phyloP scores from a whole-genome alignment of 495 filamentous ascomycete genomes.

The Aspergillus cavernicola region DNA sequence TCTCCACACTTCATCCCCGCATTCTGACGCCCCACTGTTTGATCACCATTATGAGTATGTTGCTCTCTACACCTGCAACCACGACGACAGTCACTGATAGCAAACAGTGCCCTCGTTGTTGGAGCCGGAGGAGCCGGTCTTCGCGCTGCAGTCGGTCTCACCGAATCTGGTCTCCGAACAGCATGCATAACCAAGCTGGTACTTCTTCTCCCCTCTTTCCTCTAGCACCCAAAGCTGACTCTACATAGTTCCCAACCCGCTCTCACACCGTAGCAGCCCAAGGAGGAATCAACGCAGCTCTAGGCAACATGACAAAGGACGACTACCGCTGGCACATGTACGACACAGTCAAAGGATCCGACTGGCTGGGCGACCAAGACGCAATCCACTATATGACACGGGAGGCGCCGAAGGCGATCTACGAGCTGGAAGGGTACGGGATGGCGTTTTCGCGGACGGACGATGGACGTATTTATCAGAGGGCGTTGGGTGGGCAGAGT shows the following conservation, averaged over 20 bases:
- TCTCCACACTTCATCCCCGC: background rate
- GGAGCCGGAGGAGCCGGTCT: background rate
- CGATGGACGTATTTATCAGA: background rate
- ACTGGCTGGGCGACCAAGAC: conserved; percentile 3
- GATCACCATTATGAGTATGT: conserved; percentile 3
- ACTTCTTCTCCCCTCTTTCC: no score
- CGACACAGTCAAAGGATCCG: background rate
- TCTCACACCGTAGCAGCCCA: conserved; percentile 34
- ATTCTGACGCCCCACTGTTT: background rate
- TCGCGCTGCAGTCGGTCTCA: background rate
- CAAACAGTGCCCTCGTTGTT: background rate
- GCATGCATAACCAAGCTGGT: background rate
- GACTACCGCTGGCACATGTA: conserved; percentile 5
- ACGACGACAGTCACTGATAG: background rate
- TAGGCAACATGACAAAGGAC: background rate
- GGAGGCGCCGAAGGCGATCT: conserved; percentile 1
- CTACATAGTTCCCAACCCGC: background rate
- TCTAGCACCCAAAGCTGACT: no score
- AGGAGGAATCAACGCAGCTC: conserved; percentile 35
- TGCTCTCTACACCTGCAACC: background rate
- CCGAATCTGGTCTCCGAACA: conserved; percentile 3
- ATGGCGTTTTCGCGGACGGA: conserved; percentile 3
- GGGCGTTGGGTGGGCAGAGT: background rate
- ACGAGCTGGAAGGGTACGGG: background rate
- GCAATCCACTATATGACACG: conserved; percentile 2